phyloP scores from a whole-genome alignment of 176 grass and related monocot species.

The Carex scoparia region DNA sequence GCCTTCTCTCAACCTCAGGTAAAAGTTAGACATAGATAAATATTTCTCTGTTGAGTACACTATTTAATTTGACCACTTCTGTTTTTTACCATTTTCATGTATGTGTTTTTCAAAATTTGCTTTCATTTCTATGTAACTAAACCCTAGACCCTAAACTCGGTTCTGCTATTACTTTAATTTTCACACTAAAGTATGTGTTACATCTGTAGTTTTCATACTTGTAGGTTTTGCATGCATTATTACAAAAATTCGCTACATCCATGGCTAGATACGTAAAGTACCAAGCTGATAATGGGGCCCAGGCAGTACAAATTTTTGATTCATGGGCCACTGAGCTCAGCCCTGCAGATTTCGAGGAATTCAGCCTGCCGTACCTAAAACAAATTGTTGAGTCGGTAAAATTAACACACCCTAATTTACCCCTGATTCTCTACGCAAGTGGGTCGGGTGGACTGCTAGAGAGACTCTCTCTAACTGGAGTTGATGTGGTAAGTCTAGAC shows the following conservation, averaged over 20 bases:
- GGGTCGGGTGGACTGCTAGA: conserved; percentile 90
- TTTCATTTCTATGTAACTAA: not conserved
- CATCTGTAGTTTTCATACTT: conserved; percentile 18
- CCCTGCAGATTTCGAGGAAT: conserved; percentile 91
- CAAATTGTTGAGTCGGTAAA: conserved; percentile 80
- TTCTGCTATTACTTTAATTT: not conserved
- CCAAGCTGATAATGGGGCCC: conserved; percentile 89
- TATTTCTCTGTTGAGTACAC: not conserved
- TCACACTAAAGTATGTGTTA: not conserved
- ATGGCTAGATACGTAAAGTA: conserved; percentile 84
- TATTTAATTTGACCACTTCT: not conserved
- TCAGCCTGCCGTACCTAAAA: conserved; percentile 88
- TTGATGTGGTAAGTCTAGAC: conserved; percentile 95
- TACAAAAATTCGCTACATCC: conserved; percentile 75
- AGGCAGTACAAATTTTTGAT: conserved; percentile 95
- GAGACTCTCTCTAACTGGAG: conserved; percentile 69
- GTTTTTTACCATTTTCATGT: not conserved
- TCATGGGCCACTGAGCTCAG: conserved; percentile 97
- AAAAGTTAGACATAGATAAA: conserved; percentile 9
- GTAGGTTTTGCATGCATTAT: conserved; percentile 82
- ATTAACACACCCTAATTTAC: conserved; percentile 77
- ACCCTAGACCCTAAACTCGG: not conserved
- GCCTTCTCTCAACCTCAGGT: conserved; percentile 91
- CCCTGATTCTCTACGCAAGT: conserved; percentile 95
- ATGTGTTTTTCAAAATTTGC: not conserved